Evolutionary conservation across 2,329 filamentous ascomycete species (phyloP), one percentile per base, ranked within the genome.

Genomic region (Trichoderma hamatum): DNA sequence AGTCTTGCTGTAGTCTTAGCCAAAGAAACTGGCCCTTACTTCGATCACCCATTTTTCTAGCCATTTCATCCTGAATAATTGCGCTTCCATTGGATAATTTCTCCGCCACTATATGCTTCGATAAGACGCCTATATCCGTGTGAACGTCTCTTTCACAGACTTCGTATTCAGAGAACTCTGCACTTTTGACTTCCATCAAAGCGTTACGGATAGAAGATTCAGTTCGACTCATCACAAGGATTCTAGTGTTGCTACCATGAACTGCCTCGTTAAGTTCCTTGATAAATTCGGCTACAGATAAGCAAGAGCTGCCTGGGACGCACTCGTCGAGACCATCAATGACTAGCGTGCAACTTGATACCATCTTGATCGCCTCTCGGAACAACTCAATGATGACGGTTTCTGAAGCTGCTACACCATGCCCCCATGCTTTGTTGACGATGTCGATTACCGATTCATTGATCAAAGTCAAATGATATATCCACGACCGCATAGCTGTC

Each of bases 281-380:
- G 7, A 78, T 62, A 65, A 78, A 77, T 0, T 55, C n/a, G 0
- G 56, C 14, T 5, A 74, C 55, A 1, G 34, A 39, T 16, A 16
- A 5, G 13, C 34, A 39, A 3, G 70, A 72, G 13, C 59, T 30
- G 16, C 13, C 62, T 14, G 43, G 49, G 26, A 66, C 67, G 3
- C 76, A 81, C 67, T 81, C 79, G 16, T 81, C 79, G 13, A 81
- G 70, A 0, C 80, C 78, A 43, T 81, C 79, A 0, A 78, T 32
- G 0, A 79, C 34, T 6, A 80, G 73, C 16, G 34, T 39, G 5
- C 34, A 39, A 3, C 5, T 39, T 39, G 2, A 1, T 5, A 39
- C 34, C 34, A 39, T 16, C 3, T 16, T 39, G 13, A 0, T 60
- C 68, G 3, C 72, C 77, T 0, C 28, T 49, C 0, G 75, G 73